Evolutionary conservation across 495 filamentous ascomycete genomes (phyloP).

Genomic region (Hypoxylon fuscum): DNA sequence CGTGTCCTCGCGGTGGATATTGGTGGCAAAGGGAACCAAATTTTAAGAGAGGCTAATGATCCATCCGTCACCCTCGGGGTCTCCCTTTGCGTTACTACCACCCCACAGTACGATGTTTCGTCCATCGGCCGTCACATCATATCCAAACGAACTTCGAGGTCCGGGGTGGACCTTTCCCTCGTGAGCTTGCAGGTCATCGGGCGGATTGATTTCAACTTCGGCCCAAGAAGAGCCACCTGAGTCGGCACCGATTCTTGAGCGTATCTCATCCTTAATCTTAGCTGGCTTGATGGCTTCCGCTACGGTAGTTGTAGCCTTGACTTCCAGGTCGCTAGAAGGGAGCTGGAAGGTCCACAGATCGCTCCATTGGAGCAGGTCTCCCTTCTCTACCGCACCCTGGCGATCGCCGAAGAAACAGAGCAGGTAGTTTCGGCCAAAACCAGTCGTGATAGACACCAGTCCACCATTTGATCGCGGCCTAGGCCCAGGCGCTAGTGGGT

Average conservation of each 20-base stretch:
- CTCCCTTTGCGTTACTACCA: slow-evolving; percentile 58
- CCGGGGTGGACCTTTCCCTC: slow-evolving; percentile 63
- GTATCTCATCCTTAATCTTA: slow-evolving; percentile 60
- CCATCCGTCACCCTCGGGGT: slow-evolving; percentile 63
- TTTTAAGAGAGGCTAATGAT: slow-evolving; percentile 53
- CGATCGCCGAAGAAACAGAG: slow-evolving; percentile 60
- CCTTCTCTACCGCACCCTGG: slow-evolving; percentile 13
- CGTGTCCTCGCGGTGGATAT: no score
- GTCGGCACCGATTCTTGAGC: slow-evolving; percentile 50
- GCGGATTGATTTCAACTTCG: slow-evolving; percentile 56
- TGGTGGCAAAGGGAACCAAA: no score
- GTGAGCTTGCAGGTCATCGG: slow-evolving; percentile 46
- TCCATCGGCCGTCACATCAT: slow-evolving; percentile 52
- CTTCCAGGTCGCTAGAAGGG: slow-evolving; percentile 44
- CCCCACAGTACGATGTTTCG: slow-evolving; percentile 61
- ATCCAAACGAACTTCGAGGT: slow-evolving; percentile 57
- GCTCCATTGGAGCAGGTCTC: slow-evolving; percentile 41
- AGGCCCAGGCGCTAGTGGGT: slow-evolving; percentile 58
- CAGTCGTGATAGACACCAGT: slow-evolving; percentile 57
- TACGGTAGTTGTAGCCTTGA: slow-evolving; percentile 18
- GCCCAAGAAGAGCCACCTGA: slow-evolving; percentile 57
- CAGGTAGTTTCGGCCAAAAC: slow-evolving; percentile 61
- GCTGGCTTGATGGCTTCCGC: slow-evolving; percentile 51
- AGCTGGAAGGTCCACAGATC: slow-evolving; percentile 64
- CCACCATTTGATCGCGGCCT: slow-evolving; percentile 53